phyloP scores from a whole-genome alignment of 2,329 filamentous ascomycete genomes.

The Aureobasidium sp. region DNA sequence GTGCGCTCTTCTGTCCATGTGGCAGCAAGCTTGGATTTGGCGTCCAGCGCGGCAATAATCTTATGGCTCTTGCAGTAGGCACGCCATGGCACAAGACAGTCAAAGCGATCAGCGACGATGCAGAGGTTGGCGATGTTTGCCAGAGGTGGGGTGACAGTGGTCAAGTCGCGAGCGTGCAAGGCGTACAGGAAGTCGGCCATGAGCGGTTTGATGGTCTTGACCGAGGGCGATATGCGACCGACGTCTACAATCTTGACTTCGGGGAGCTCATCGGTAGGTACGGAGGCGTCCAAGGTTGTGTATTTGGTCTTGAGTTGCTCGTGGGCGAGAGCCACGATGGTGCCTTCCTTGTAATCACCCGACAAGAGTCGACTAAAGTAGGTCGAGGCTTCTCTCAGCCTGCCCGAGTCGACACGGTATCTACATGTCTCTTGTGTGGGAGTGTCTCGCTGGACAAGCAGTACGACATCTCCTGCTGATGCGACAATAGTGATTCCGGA shows the following conservation, averaged over 20 bases:
- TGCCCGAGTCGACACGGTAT: constrained; percentile 53
- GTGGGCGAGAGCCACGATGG: constrained; percentile 45
- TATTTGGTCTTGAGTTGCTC: constrained; percentile 39
- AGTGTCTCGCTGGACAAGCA: constrained; percentile 59
- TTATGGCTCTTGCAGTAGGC: constrained; percentile 44
- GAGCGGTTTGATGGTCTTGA: constrained; percentile 43
- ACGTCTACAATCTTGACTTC: constrained; percentile 57
- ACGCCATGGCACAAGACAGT: constrained; percentile 50
- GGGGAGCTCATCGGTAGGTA: constrained; percentile 49
- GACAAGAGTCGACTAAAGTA: constrained; percentile 64
- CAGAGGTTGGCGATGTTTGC: constrained; percentile 59
- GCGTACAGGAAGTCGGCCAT: constrained; percentile 61
- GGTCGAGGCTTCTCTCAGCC: constrained; percentile 53
- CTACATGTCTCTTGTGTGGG: constrained; percentile 43
- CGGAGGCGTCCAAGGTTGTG: constrained; percentile 40
- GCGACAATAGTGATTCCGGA: constrained; percentile 41
- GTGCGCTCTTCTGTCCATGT: constrained; percentile 51
- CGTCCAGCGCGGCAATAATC: constrained; percentile 34
- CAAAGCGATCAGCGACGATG: constrained; percentile 66
- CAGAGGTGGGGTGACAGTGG: constrained; percentile 39
- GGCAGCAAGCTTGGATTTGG: constrained; percentile 32
- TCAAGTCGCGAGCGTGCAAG: constrained; percentile 50
- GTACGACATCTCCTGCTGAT: constrained; percentile 53
- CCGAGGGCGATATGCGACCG: constrained; percentile 57
- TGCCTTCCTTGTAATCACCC: constrained; percentile 56